Conservation (phyloP, 805 yeast species). For the Kuraishia ogatae region DNA sequence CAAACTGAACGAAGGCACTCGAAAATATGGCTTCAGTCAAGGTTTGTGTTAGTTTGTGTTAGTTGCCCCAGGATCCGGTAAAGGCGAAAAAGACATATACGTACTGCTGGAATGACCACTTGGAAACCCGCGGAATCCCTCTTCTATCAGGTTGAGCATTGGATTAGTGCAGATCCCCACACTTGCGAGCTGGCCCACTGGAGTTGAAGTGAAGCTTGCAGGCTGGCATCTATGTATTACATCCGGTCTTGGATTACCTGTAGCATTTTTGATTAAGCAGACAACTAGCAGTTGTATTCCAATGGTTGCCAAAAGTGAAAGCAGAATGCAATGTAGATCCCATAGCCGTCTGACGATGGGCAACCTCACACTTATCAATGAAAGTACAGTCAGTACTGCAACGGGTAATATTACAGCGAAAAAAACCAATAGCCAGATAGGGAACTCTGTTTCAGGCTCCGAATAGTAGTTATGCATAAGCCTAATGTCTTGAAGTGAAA, state of each 20-base stretch:
- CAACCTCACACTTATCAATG: conserved; percentile 11
- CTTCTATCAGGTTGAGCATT: conserved; percentile 25
- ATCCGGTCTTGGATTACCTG: conserved; percentile 47
- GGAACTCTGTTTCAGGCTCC: conserved; percentile 24
- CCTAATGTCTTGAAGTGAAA: conserved; percentile 23
- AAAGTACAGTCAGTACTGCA: conserved; percentile 15
- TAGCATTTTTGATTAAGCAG: conserved; percentile 34
- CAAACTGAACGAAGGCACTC: conserved; percentile 28
- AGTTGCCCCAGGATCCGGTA: too few species aligned
- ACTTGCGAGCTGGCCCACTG: conserved; percentile 26
- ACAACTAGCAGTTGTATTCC: conserved; percentile 29
- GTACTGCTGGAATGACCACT: conserved; percentile 42
- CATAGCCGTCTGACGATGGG: conserved; percentile 22
- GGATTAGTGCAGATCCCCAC: conserved; percentile 39
- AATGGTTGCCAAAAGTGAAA: conserved; percentile 28
- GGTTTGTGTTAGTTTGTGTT: too few species aligned
- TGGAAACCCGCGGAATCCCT: conserved; percentile 51
- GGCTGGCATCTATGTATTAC: conserved; percentile 42
- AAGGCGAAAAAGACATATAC: not conserved
- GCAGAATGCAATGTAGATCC: conserved; percentile 30
- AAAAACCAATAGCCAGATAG: conserved; percentile 21
- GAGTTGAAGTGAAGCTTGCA: conserved; percentile 20
- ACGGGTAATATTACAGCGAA: conserved; percentile 25
- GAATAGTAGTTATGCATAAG: conserved; percentile 25
- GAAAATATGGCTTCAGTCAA: conserved; percentile 29